These are phyloP conservation scores for Phytophthora fragariae DNA, from an alignment of 352 stramenopile genomes.

Conservation along the genomic window DNA sequence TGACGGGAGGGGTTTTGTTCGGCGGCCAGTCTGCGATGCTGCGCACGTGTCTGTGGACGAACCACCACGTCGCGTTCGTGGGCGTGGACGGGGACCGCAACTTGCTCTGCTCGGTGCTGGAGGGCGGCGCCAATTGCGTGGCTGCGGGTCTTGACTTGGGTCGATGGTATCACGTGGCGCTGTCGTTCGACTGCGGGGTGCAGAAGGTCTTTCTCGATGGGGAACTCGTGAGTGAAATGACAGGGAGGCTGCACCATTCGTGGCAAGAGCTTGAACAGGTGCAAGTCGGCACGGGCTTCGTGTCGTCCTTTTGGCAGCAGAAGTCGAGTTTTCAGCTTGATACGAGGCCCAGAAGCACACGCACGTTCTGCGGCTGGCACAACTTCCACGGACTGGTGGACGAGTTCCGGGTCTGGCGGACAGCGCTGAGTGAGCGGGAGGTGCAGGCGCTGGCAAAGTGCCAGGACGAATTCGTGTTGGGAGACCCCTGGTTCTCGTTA, in stretches of 20 bases:
- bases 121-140: conserved; percentile 11
- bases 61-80: conserved; percentile 21
- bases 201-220: conserved; percentile 17
- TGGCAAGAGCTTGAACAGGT: conserved; percentile 16
- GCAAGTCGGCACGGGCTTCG: conserved; percentile 24
- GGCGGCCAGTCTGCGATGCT: conserved; percentile 21
- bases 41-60: conserved; percentile 21
- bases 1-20: conserved; percentile 14
- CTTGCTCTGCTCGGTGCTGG: conserved; percentile 23
- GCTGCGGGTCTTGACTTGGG: conserved; percentile 6
- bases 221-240: conserved; percentile 4
- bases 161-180: conserved; percentile 25
- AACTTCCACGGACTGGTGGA: conserved; percentile 21
- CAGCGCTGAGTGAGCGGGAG: conserved; percentile 4
- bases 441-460: neutral
- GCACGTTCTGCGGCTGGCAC: conserved; percentile 28
- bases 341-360: neutral
- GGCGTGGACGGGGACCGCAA: conserved; percentile 18
- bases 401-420: conserved; percentile 12
- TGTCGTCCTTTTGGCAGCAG: conserved; percentile 22
- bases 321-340: conserved; percentile 20
- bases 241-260: conserved; percentile 7
- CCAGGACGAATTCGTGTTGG: neutral
- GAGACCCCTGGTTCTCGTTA: conserved; percentile 11
- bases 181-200: conserved; percentile 1